Evolutionary conservation across 345 rosid species (phyloP), one percentile per base, ranked within the genome.

Genomic region (Leavenworthia alabamica): DNA sequence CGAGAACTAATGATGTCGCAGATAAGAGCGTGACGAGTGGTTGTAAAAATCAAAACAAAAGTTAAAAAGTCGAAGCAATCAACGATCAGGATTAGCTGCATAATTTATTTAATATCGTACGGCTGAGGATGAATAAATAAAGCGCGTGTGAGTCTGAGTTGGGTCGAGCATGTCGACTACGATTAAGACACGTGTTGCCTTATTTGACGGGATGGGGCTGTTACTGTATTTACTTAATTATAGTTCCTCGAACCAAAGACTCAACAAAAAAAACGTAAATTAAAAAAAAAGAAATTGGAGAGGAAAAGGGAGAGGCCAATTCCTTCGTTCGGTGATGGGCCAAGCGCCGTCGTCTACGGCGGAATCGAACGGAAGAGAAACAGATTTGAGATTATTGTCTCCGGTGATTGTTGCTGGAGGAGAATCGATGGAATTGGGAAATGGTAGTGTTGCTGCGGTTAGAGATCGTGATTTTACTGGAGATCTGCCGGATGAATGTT

Each of bases 401-500:
- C 59, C 75, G 24, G 48, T 35, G 47, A 71, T 41, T 56, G 31
- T 27, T 20, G 24, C 7, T 35, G 28, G 42, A 13, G 36, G 47
- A 7, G 81, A 65, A 10, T 27, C 46, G 22, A 61, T 46, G 20
- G 77, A 64, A 11, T 53, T 31, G 3, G 39, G 48, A 5, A 42
- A 50, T 19, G 73, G 64, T 19, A 72, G 64, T 8, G 73, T 35
- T 27, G 17, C 42, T 16, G 4, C 57, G n/a, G 24, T 13, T 3
- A 6, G 26, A 16, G 62, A 66, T 62, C 60, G 68, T 4, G 91
- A 86, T 54, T 84, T 68, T 12, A 78, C 72, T 13, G 73, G 61
- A 40, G 85, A 83, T 66, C 68, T 89, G 1, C 99, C 95, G 3
- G 95, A 89, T 33, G 96, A 93, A 72, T 84, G 90, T 73, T 76